phyloP scores from a whole-genome alignment of 106 monocot genomes.

The Apostasia shenzhenica region DNA sequence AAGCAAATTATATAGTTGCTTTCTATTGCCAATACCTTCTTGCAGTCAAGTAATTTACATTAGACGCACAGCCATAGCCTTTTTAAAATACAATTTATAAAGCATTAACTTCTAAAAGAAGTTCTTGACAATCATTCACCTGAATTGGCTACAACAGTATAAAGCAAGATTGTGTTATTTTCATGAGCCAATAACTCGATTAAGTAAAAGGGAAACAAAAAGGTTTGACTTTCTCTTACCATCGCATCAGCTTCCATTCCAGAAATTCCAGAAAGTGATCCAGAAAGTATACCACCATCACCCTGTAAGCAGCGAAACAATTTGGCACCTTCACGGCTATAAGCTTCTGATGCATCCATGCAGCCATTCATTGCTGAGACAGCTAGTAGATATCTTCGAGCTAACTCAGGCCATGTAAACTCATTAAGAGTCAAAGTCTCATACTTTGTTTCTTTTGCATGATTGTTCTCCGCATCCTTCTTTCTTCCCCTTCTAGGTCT shows the following conservation, averaged over 20 bases:
- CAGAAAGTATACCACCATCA: slow-evolving; percentile 93
- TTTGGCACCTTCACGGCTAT: slow-evolving; percentile 64
- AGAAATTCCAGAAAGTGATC: slow-evolving; percentile 77
- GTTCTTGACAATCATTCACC: too few relatives aligned
- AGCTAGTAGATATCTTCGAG: slow-evolving; percentile 78
- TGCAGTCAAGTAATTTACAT: too few relatives aligned
- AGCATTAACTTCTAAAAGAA: too few relatives aligned
- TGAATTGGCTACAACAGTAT: too few relatives aligned
- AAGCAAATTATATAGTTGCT: too few relatives aligned
- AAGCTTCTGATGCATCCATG: slow-evolving; percentile 59
- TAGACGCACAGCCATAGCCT: too few relatives aligned
- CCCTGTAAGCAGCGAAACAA: slow-evolving; percentile 85
- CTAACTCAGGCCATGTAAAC: slow-evolving; percentile 95
- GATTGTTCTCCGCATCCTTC: slow-evolving; percentile 49
- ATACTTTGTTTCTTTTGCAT: slow-evolving; percentile 51
- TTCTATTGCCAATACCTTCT: too few relatives aligned
- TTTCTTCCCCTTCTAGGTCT: slow-evolving; percentile 83
- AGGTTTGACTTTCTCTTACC: slow-evolving; percentile 41
- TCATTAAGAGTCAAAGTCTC: slow-evolving; percentile 66
- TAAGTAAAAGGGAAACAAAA: too few relatives aligned
- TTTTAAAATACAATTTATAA: too few relatives aligned
- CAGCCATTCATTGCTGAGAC: slow-evolving; percentile 45
- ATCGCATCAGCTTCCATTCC: slow-evolving; percentile 96
- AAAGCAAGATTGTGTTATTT: too few relatives aligned
- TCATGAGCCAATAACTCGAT: too few relatives aligned